Evolutionary conservation across 345 rosid species (phyloP), one percentile per base, ranked within the genome.

Genomic region (Populus simonii): DNA sequence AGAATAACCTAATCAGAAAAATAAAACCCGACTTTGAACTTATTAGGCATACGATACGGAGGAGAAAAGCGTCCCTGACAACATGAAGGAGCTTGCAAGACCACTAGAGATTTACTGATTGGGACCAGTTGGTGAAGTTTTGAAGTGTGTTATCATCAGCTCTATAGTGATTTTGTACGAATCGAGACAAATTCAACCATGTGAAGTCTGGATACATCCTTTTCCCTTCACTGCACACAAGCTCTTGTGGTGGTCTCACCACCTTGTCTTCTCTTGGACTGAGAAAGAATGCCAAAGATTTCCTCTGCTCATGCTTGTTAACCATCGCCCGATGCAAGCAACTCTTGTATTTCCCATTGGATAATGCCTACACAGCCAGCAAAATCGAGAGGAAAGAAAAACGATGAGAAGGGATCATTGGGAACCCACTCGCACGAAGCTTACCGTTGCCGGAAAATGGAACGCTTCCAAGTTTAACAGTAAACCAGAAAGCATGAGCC

Each of bases 291-390:
- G 76, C 81, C 17, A 78, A 39, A 10, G 81, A 78, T 38, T 72
- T 78, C 66, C 81, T 72, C 38, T 71, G 25, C 18, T 49, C 72
- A 27, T 47, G 36, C 39, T 57, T 65, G 76, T 78, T 78, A 36
- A 78, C 81, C 66, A 78, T 76, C 25, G 81, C 81, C 43, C 81
- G 36, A 65, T 78, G 81, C 62, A 78, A 51, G 49, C 81, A 78
- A 66, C 81, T 78, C 81, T 78, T 78, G 76, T 71, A 78, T 39
- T 45, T 72, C 36, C 81, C 81, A 38, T 78, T 78, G 7, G 81
- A 78, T 15, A 78, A 65, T 17, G 81, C 81, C 81, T 78, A 41
- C 65, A 72, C 20, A 16, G 20, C 41, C 43, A 53, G 53, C 12
- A 25, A 2, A 27, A 53, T 12, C 8, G 20, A 71, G 5, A 20